Base-by-base conservation (phyloP, 148 eudicot genomes). In the Camellia granthamiana region DNA sequence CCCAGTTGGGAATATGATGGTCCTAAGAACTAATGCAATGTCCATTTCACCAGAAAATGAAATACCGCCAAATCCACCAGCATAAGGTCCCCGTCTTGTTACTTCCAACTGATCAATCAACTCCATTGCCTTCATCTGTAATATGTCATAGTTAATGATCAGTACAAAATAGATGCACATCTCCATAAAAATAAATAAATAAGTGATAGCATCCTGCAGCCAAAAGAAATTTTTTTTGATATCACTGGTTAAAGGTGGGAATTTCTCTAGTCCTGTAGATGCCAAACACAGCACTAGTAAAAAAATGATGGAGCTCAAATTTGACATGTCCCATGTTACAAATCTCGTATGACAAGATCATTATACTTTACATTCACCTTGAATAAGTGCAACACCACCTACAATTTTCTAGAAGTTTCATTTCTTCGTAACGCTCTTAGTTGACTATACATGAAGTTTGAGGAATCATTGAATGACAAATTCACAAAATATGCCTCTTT, bases 101-200 rank as follows among this genome's bases (percentile, higher is more conserved):
- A 82, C 88, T 86, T 96, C 99, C 13, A 96, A 79, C 77, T 87
- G 75, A 74, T 96, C 99, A 14, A 96, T 96, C 79, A 96, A 72
- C 83, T 96, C 98, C 99, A 93, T 93, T 15, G 98, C 99, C 88
- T 90, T 96, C 65, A 96, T 98, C 99, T 95, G 72, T 51, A 75
- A 1, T 16, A 19, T 12, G 38, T 44, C 52, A 7, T 42, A 78
- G 76, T 21, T 49, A 11, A 69, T 63, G 47, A 72, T 74, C 67
- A 30, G 38, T 30, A 87, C 14, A 62, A 54, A 0, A 81, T 58
- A 44, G 62, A 58, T 30, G 9, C 12, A 43, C 4, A n/a, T 69
- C 1, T 30, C 38, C 5, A 30, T 30, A 30, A 16, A 4, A 8
- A 7, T 2, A 18, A 38, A 54, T 21, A 19, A 3, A 72, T 30